A percentile compares a stretch with the other conserved stretches of the same genome.
Evolutionary conservation across 129 eudicot species (phyloP).

Genomic region (Arctium lappa): DNA sequence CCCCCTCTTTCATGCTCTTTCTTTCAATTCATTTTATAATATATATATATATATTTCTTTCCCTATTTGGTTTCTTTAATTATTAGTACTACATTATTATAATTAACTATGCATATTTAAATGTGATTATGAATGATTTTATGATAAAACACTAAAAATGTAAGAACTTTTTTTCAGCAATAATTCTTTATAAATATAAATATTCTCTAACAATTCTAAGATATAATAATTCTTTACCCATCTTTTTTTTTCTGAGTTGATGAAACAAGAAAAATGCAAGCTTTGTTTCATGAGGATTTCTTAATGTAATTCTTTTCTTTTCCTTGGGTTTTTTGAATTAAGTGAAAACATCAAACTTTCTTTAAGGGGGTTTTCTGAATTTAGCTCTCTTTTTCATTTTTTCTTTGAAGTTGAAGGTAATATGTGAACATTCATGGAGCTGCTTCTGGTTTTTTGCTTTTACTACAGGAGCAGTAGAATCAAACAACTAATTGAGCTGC

Average conservation of each 20-base stretch:
- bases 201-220: too few species aligned
- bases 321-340: background rate
- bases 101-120: too few species aligned
- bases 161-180: too few species aligned
- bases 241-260: background rate
- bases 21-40: too few species aligned
- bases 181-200: too few species aligned
- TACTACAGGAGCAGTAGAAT: conserved; percentile 23
- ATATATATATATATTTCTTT: too few species aligned
- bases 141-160: too few species aligned
- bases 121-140: background rate
- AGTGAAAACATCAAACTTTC: background rate
- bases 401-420: background rate
- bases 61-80: background rate
- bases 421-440: conserved; percentile 10
- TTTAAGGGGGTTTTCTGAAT: background rate
- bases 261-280: background rate
- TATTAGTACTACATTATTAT: too few species aligned
- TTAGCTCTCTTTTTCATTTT: background rate
- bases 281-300: background rate
- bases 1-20: background rate
- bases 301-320: background rate
- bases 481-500: conserved; percentile 5
- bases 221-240: background rate
- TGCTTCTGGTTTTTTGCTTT: background rate